Base-by-base conservation (phyloP, 2,329 filamentous ascomycete genomes). In the Hirsutella minnesotensis region DNA sequence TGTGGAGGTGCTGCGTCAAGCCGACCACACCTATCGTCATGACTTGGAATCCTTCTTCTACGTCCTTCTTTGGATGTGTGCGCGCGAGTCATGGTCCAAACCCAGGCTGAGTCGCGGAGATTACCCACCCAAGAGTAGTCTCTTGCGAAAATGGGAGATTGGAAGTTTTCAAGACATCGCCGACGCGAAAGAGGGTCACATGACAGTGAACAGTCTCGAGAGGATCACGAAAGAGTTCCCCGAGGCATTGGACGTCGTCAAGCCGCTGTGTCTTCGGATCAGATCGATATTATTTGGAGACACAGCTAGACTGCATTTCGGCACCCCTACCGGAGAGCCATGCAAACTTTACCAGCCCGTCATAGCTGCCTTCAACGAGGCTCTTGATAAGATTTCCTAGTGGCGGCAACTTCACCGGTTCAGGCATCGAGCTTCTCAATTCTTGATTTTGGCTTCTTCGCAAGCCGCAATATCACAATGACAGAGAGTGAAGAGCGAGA, bases 1-100 rank as follows among this genome's bases (percentile, higher is more conserved):
- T n/a, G n/a, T n/a, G n/a, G n/a, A n/a, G 46, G 55, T 64, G n/a
- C 46, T 65, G 12, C 40, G 49, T 21, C 49, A 44, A 5, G 45
- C 51, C 10, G 47, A 51, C 31, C 53, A 62, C 42, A 62, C 45
- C 16, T 46, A 44, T 19, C 45, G 45, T 16, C 44, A 44, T 38
- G 44, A 46, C 20, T 20, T 46, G 12, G 41, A 46, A 24, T 41
- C 41, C 15, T 41, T 38, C 51, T n/a, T n/a, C n/a, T n/a, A n/a
- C n/a, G n/a, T n/a, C n/a, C n/a, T n/a, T n/a, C n/a, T n/a, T n/a
- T n/a, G 46, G 47, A 41, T 50, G 41, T 50, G 46, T 34, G 43
- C 41, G 16, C 48, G 44, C n/a, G n/a, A n/a, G n/a, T n/a, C n/a
- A n/a, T 40, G 24, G 34, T 39, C 16, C 44, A 40, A 42, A 37